Evolutionary conservation across 2,329 filamentous ascomycete species (phyloP).

Genomic region (Colletotrichum tabaci): DNA sequence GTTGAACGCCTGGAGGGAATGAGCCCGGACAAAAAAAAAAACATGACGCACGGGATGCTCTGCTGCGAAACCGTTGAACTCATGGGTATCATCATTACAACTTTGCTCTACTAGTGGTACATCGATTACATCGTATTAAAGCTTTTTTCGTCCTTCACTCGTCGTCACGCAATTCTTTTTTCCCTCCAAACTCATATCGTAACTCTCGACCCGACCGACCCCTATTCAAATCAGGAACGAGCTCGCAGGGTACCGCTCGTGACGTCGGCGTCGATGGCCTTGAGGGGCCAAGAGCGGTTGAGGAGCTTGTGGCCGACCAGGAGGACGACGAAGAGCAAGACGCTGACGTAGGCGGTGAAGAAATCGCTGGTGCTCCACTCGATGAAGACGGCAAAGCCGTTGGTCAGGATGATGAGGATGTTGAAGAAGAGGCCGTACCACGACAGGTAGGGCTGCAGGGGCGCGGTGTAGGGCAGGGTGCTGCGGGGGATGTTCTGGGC

Average conservation of each 20-base stretch:
- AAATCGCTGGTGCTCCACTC: slow-evolving; percentile 73
- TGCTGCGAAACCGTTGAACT: slow-evolving; percentile 3
- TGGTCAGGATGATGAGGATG: slow-evolving; percentile 75
- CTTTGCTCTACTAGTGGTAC: slow-evolving; percentile 37
- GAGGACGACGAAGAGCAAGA: slow-evolving; percentile 74
- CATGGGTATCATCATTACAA: slow-evolving; percentile 40
- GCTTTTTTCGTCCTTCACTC: neutral
- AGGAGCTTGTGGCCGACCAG: slow-evolving; percentile 73
- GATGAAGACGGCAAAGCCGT: slow-evolving; percentile 79
- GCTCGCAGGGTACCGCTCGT: slow-evolving; percentile 34
- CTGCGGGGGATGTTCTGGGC: slow-evolving; percentile 71
- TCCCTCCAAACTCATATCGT: too few relatives aligned
- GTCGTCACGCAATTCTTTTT: neutral
- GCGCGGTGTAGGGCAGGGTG: slow-evolving; percentile 72
- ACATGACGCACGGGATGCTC: neutral
- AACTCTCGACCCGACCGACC: too few relatives aligned
- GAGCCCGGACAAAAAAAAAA: too few relatives aligned
- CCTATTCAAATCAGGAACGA: slow-evolving; percentile 1
- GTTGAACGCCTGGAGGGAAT: too few relatives aligned
- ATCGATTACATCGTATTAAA: slow-evolving; percentile 17
- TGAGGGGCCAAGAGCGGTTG: slow-evolving; percentile 57
- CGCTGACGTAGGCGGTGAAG: slow-evolving; percentile 75
- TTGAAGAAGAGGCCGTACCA: slow-evolving; percentile 78
- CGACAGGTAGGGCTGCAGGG: slow-evolving; percentile 75
- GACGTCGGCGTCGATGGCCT: slow-evolving; percentile 55